Base-by-base conservation (phyloP, 371 early-diverging fungal genomes). In the Globomyces sp. region DNA sequence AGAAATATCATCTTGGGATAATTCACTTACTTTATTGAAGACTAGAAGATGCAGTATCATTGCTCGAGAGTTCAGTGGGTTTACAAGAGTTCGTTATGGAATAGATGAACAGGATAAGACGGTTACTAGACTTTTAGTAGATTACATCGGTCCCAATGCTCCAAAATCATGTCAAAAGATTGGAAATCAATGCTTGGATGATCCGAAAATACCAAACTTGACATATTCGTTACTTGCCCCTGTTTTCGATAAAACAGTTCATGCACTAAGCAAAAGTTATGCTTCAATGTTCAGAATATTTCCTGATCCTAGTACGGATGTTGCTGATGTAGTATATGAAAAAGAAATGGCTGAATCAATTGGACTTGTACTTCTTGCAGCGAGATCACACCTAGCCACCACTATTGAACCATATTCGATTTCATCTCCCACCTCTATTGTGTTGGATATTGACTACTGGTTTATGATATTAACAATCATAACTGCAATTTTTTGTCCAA, bases 381-480 rank as follows among this genome's bases (percentile, higher is more conserved):
- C 24, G 24, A 24, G 24, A 24, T 24, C 24, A 24, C 24, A 24
- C 24, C 24, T 24, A 24, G 24, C 24, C 24, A 24, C 24, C 24
- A 24, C 24, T 24, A 24, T 24, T 24, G 24, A 24, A 24, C 24
- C 24, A 24, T 24, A 24, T 24, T 24, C 24, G 24, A 24, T 24
- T 24, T 24, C 24, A 24, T 24, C 24, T 24, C 24, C 24, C 24
- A 24, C 24, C 24, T 24, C 24, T 24, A 24, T 24, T 24, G 24
- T 24, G 24, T 36, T 60, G 60, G n/a, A 44, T 44, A 47, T 60
- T 13, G 49, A 60, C 45, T 37, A 40, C 9, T 8, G 34, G 3
- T 49, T 60, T 6, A 60, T 60, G 60, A 39, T 36, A 37, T 5
- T 60, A 49, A 39, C 60, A 8, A 60, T 60, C 10, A 41, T 60